Evolutionary conservation across 495 filamentous ascomycete genomes (phyloP), one percentile per base, ranked within the genome.

Genomic region (Hypoxylon intermedium): DNA sequence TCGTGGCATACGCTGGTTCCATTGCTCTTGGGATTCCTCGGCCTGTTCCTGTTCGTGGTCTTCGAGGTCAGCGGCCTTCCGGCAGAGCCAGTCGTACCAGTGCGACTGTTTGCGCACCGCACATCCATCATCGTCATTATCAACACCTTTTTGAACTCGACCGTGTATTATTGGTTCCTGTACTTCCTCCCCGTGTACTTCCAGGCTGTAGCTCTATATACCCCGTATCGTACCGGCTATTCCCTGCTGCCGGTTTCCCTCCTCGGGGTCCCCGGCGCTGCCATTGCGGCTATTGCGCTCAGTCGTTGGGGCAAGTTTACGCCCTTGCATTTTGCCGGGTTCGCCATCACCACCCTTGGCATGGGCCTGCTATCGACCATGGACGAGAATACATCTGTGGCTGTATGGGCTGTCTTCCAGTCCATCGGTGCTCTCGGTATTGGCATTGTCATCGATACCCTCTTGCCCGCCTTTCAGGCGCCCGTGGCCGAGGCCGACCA

Each of bases 161-260:
- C 43, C n/a, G 18, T 66, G 2, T 37, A 49, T n/a, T 68, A 62
- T 19, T 79, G 69, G 74, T 44, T 66, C 20, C 41, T 65, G 11
- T 81, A 74, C 60, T 82, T 79, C 51, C 42, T 83, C 0, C 75
- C 79, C 0, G 65, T 83, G 0, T 82, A 80, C 51, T 82, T 82
- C 69, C 76, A 81, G 40, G 62, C 62, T 0, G 75, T 80, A 0
- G 52, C 62, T 0, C 54, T 60, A 1, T 46, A 48, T 4, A 60
- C 63, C 1, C 63, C 73, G 0, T 34, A 34, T 7, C 60, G 53
- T 7, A 61, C 78, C 0, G 80, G 79, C 2, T 57, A 79, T 1
- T 6, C 60, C 2, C 34, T 77, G 6, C 58, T 82, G 0, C 77
- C 79, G 2, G 63, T 68, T 2, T 50, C 72, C 6, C 19, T 75